Evolutionary conservation across 805 yeast species (phyloP), one percentile per base, ranked within the genome.

Genomic region (Komagataella ulmi): DNA sequence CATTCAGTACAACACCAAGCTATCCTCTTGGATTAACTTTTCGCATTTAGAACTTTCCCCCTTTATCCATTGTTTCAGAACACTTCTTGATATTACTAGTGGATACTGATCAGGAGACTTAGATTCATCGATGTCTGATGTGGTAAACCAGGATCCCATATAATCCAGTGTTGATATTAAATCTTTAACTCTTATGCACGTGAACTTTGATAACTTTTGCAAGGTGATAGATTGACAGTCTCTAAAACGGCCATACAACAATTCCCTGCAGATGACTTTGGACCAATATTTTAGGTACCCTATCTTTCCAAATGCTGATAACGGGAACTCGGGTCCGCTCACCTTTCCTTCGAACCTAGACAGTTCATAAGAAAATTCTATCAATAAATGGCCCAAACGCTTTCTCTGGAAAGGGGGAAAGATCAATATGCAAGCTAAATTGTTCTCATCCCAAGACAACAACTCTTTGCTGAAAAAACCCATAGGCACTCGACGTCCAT

Each of bases 381-480:
- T 87, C 45, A 93, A 63, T 8, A 88, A 69, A 4, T 88, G 80
- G 0, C 98, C 99, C 23, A 90, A 64, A 6, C 80, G 83, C 45
- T 76, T 74, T 53, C 88, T 72, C 63, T 91, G 98, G 63, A 80
- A 93, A 2, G 97, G 97, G 1, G 99, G 99, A 55, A 93, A 86
- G 3, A 88, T 80, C 56, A 93, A 73, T 10, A 93, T 85, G 61
- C 98, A 93, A 0, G 97, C 97, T 44, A 93, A 69, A 61, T 91
- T 93, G 63, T 90, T 87, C 50, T 79, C 75, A 51, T 86, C 91
- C 76, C 81, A 80, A 0, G 96, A 82, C 0, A 85, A 69, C 47
- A 84, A 68, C 60, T 93, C 99, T 58, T 87, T 86, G 12, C 97
- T 89, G 61, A 88, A 93, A 62, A 88, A 93, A 1, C 97, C 99